Evolutionary conservation across 23 red algal genomes (phyloP).

Genomic region (Gracilaria caudata): DNA sequence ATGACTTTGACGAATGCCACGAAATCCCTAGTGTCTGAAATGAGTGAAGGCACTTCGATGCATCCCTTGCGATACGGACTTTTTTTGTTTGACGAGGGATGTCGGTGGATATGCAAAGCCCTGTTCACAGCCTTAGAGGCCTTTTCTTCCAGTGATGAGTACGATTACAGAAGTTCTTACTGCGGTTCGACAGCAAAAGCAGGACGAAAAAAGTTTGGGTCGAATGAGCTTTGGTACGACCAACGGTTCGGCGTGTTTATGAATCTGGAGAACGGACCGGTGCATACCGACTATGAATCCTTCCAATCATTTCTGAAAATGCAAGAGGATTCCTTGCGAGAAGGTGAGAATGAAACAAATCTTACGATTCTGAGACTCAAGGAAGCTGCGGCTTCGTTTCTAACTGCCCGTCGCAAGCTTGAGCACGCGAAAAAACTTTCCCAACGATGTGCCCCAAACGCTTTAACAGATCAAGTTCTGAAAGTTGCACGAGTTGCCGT

Average conservation of each 20-base stretch:
- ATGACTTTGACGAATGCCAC: constrained; percentile 49
- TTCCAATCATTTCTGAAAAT: constrained; percentile 54
- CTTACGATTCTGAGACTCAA: constrained; percentile 22
- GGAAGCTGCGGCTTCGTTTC: constrained; percentile 57
- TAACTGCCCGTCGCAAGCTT: constrained; percentile 40
- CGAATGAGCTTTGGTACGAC: constrained; percentile 64
- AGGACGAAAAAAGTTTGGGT: constrained; percentile 27
- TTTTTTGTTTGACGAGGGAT: constrained; percentile 53
- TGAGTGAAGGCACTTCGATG: constrained; percentile 23
- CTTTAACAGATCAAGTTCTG: constrained; percentile 29
- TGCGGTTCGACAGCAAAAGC: neutral
- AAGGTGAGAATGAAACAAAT: constrained; percentile 32
- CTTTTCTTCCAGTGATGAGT: constrained; percentile 26
- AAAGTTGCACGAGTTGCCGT: constrained; percentile 48
- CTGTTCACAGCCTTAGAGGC: constrained; percentile 40
- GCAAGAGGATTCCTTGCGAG: constrained; percentile 39
- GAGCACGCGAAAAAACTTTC: constrained; percentile 48
- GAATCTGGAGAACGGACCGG: constrained; percentile 38
- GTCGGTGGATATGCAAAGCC: constrained; percentile 63
- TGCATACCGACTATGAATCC: constrained; percentile 46
- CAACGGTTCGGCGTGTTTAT: constrained; percentile 55
- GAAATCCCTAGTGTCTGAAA: constrained; percentile 1
- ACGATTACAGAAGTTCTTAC: constrained; percentile 34
- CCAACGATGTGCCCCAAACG: constrained; percentile 28
- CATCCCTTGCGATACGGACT: constrained; percentile 55